Conservation (phyloP, 257 asterid genomes). For the Primulina eburnea region DNA sequence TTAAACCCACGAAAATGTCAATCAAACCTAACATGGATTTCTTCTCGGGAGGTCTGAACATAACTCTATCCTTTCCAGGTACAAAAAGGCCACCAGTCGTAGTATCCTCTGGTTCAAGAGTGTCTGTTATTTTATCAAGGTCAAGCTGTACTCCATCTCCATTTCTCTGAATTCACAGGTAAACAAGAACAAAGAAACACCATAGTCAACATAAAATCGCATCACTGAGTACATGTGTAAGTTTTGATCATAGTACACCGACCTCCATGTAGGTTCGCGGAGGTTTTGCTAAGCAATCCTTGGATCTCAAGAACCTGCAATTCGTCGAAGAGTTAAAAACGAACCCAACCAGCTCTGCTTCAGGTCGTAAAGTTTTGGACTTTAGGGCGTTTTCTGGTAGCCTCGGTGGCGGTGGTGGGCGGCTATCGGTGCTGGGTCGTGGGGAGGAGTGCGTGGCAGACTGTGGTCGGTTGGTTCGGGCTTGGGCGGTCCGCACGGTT, state of each 20-base stretch:
- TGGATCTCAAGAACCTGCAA: slow-evolving; percentile 2
- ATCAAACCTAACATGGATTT: slow-evolving; percentile 71
- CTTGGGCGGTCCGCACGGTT: too few relatives aligned
- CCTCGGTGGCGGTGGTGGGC: too few relatives aligned
- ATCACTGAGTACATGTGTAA: background rate
- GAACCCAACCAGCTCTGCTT: too few relatives aligned
- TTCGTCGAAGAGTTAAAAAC: background rate
- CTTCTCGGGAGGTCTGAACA: slow-evolving; percentile 57
- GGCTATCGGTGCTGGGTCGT: too few relatives aligned
- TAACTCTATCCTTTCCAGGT: slow-evolving; percentile 64
- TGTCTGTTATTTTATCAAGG: slow-evolving; percentile 43
- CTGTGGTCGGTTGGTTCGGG: too few relatives aligned
- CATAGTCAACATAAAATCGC: background rate
- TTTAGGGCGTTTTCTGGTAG: too few relatives aligned
- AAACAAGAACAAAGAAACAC: background rate
- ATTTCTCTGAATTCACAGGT: slow-evolving; percentile 27
- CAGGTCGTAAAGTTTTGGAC: too few relatives aligned
- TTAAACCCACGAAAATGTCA: slow-evolving; percentile 3
- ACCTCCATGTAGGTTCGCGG: slow-evolving; percentile 28
- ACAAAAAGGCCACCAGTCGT: slow-evolving; percentile 57
- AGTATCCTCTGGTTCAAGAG: slow-evolving; percentile 61
- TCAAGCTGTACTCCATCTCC: slow-evolving; percentile 36
- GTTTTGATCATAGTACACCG: slow-evolving; percentile 5
- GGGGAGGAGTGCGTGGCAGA: too few relatives aligned
- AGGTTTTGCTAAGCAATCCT: slow-evolving; percentile 1